Percentiles rank a stretch among this genome's conserved stretches.
Conservation (phyloP, 1,284 basidiomycete species). For the Ceratobasidium sp. region DNA sequence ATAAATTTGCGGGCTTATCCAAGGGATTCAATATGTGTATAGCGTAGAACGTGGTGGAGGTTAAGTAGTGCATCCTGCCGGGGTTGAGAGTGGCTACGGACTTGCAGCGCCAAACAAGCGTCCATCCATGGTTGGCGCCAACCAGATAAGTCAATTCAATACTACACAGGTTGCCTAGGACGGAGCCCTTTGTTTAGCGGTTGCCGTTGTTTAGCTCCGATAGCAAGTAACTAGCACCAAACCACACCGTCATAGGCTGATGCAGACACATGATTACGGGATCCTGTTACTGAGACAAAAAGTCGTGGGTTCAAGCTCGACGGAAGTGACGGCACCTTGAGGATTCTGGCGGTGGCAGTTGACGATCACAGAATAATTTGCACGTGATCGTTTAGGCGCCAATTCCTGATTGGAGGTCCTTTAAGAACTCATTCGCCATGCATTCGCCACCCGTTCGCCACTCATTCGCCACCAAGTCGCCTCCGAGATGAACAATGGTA, state of each 20-base stretch:
- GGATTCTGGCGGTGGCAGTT: slow-evolving; percentile 8
- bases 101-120: not conserved
- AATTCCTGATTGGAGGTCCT: too few relatives aligned
- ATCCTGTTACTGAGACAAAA: not conserved
- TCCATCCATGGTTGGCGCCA: slow-evolving; percentile 4
- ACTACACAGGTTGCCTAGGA: too few relatives aligned
- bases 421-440: too few relatives aligned
- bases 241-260: too few relatives aligned
- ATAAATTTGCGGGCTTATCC: not conserved
- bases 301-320: not conserved
- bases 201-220: too few relatives aligned
- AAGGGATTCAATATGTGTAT: not conserved
- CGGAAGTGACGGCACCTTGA: slow-evolving; percentile 3
- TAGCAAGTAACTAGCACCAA: too few relatives aligned
- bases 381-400: slow-evolving; percentile 18
- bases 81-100: not conserved
- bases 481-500: too few relatives aligned
- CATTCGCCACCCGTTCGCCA: too few relatives aligned
- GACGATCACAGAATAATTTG: not conserved
- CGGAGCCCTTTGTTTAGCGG: too few relatives aligned
- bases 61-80: slow-evolving; percentile 3
- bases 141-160: not conserved
- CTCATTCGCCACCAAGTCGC: too few relatives aligned
- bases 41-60: not conserved
- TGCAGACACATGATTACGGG: not conserved